These are phyloP conservation scores for Eimeria praecox DNA, from an alignment of 169 alveolate species.

Conservation along the genomic window DNA sequence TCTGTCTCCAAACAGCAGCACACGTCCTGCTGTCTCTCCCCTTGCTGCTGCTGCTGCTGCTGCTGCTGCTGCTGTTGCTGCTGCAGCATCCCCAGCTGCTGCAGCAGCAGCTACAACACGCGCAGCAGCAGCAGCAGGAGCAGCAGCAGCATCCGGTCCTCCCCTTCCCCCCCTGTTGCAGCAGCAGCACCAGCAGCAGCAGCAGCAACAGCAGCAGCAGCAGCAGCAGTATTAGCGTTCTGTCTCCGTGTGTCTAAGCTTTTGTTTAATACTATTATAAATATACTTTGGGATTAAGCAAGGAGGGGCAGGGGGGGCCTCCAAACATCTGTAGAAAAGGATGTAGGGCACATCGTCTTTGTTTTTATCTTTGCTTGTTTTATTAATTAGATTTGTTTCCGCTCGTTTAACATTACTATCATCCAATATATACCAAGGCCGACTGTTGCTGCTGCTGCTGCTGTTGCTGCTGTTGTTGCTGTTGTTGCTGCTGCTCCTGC, in stretches of 20 bases:
- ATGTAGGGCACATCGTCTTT: conserved; percentile 54
- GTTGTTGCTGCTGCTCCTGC: not conserved
- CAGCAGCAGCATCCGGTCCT: not conserved
- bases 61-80: not conserved
- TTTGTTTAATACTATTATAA: not conserved
- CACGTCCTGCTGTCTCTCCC: not conserved
- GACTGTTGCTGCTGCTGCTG: not conserved
- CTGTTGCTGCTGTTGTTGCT: conserved; percentile 21
- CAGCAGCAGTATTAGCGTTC: not conserved
- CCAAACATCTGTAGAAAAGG: conserved; percentile 33
- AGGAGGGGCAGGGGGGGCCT: conserved; percentile 65
- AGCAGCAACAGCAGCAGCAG: not conserved
- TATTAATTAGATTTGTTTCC: not conserved
- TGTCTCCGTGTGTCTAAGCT: not conserved
- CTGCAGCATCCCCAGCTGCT: not conserved
- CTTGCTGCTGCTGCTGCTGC: not conserved
- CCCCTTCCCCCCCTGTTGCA: not conserved
- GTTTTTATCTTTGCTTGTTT: not conserved
- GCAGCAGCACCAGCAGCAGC: not conserved
- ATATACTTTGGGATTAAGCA: not conserved
- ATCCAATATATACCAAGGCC: not conserved
- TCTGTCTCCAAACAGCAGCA: not conserved
- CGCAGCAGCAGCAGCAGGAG: not conserved
- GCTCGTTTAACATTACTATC: not conserved
- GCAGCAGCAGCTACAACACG: not conserved